Conservation (phyloP, 768 basidiomycete genomes). For the Podaxis pistillaris region DNA sequence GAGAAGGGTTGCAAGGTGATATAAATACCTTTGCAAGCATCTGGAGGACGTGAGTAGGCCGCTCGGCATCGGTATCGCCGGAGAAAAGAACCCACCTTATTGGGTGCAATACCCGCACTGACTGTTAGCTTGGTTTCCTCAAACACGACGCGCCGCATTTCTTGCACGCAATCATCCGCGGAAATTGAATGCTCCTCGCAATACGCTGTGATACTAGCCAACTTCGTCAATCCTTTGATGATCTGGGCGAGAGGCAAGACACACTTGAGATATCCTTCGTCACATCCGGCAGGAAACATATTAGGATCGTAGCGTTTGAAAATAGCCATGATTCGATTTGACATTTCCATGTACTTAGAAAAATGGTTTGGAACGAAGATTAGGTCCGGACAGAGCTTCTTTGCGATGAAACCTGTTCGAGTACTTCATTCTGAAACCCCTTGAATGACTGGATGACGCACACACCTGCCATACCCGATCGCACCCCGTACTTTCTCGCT, state of each 20-base stretch:
- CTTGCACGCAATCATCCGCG: conserved; percentile 71
- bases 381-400: conserved; percentile 90
- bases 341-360: conserved; percentile 67
- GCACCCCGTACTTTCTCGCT: conserved; percentile 84
- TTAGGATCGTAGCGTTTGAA: conserved; percentile 71
- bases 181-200: conserved; percentile 65
- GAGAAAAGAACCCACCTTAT: conserved; percentile 59
- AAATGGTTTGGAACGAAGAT: conserved; percentile 62
- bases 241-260: conserved; percentile 21
- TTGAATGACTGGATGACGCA: background rate
- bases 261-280: conserved; percentile 92
- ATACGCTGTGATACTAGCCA: conserved; percentile 74
- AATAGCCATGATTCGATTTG: conserved; percentile 68
- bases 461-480: conserved; percentile 94
- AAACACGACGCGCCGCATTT: conserved; percentile 73
- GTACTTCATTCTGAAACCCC: background rate
- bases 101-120: conserved; percentile 94
- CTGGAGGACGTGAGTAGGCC: conserved; percentile 32
- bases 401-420: conserved; percentile 78
- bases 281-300: conserved; percentile 76
- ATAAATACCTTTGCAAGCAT: conserved; percentile 85
- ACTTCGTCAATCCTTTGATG: conserved; percentile 7
- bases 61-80: conserved; percentile 5
- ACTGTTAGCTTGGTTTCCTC: conserved; percentile 84
- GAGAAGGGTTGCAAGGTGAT: background rate